Percentiles rank a stretch among this genome's conserved stretches.
Conservation (phyloP, 768 basidiomycete species). For the Hericium alpestre region DNA sequence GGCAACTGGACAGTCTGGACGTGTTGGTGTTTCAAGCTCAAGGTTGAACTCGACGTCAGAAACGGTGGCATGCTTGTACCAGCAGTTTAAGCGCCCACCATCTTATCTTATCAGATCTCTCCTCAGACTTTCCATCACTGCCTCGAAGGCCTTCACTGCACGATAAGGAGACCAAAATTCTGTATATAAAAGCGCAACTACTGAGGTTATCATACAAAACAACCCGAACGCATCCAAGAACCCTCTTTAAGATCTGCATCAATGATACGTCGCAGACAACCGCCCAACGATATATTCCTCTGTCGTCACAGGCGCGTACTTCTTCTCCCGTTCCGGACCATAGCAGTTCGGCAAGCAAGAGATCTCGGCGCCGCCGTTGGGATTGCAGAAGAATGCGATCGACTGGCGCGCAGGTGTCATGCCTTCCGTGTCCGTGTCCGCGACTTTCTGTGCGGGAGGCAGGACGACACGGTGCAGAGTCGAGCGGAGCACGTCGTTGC, state of each 20-base stretch:
- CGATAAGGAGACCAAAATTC: no score
- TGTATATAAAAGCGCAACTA: no score
- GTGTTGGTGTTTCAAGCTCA: no score
- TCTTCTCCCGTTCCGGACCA: conserved; percentile 39
- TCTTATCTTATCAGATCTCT: no score
- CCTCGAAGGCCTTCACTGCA: no score
- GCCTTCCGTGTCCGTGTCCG: conserved; percentile 36
- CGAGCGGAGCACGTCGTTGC: conserved; percentile 68
- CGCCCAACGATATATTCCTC: conserved; percentile 71
- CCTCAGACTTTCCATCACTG: no score
- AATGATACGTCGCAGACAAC: conserved; percentile 43
- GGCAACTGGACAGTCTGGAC: no score
- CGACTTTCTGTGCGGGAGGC: conserved; percentile 42
- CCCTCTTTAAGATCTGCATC: neutral
- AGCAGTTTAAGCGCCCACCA: no score
- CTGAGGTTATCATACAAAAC: no score
- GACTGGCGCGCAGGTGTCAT: conserved; percentile 62
- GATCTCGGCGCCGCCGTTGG: conserved; percentile 58
- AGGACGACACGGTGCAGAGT: conserved; percentile 79
- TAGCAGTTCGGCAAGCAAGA: conserved; percentile 58
- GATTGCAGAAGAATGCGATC: conserved; percentile 83
- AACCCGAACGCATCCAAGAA: no score
- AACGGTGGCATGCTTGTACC: no score
- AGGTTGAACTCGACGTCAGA: no score
- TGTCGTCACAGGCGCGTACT: conserved; percentile 63